These are phyloP conservation scores for Clarireedia paspali DNA, from an alignment of 2,329 filamentous ascomycete species.

Conservation along the genomic window DNA sequence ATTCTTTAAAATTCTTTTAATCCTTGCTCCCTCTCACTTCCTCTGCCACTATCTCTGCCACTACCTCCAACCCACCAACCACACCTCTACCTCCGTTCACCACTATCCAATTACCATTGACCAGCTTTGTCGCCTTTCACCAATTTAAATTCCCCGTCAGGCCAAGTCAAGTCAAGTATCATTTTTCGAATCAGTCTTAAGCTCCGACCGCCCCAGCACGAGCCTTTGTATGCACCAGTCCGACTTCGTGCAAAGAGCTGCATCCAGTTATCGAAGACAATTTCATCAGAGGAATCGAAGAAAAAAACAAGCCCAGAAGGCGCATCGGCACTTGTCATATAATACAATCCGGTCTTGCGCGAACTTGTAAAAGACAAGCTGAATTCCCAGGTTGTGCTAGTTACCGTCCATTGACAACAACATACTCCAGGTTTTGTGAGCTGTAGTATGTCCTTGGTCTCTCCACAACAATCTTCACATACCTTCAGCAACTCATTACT, in stretches of 20 bases:
- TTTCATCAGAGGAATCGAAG: background rate
- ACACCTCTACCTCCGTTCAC: constrained; percentile 1
- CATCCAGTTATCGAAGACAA: background rate
- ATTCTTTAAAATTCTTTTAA: too few relatives aligned
- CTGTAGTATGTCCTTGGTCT: constrained; percentile 31
- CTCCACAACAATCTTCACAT: constrained; percentile 17
- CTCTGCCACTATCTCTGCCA: background rate
- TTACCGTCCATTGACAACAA: constrained; percentile 11
- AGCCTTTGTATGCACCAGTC: background rate
- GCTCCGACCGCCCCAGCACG: constrained; percentile 13
- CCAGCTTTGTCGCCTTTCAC: background rate
- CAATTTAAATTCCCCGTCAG: background rate
- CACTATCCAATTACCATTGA: background rate
- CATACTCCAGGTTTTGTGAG: constrained; percentile 11
- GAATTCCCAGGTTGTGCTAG: constrained; percentile 1
- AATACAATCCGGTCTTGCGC: background rate
- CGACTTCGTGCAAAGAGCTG: background rate
- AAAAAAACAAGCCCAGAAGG: background rate
- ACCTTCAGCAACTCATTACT: constrained; percentile 16
- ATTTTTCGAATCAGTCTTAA: constrained; percentile 12
- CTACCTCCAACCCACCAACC: background rate
- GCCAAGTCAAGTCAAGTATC: background rate
- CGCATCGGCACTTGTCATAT: background rate
- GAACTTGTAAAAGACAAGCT: background rate
- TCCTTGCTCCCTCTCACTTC: too few relatives aligned